phyloP scores from a whole-genome alignment of 495 filamentous ascomycete species.

The Acidiella bohemica region DNA sequence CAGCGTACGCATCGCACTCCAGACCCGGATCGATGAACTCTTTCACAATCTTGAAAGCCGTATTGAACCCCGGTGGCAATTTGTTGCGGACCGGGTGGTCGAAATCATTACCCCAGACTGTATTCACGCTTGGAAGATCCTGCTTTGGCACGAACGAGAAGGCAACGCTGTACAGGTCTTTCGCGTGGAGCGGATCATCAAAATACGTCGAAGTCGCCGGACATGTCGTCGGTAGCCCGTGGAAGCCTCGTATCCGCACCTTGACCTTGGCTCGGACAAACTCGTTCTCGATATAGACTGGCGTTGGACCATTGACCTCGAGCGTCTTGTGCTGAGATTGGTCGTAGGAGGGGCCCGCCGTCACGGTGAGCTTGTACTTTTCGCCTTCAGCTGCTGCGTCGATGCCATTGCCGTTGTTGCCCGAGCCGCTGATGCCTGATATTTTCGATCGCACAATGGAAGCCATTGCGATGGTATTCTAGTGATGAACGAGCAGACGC shows the following conservation, averaged over 20 bases:
- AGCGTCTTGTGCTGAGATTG: slow-evolving; percentile 49
- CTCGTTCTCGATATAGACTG: slow-evolving; percentile 45
- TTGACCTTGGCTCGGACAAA: slow-evolving; percentile 46
- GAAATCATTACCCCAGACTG: slow-evolving; percentile 88
- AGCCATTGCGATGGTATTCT: neutral
- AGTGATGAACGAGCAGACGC: too few species aligned
- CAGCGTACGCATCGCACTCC: slow-evolving; percentile 72
- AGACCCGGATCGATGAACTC: slow-evolving; percentile 78
- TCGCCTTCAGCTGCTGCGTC: slow-evolving; percentile 6
- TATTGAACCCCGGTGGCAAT: slow-evolving; percentile 68
- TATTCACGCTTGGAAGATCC: slow-evolving; percentile 50
- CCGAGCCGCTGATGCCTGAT: neutral
- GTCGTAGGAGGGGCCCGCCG: slow-evolving; percentile 64
- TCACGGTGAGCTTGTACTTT: slow-evolving; percentile 57
- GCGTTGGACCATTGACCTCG: slow-evolving; percentile 51
- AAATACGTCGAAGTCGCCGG: slow-evolving; percentile 57
- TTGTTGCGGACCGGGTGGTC: slow-evolving; percentile 71
- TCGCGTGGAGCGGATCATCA: slow-evolving; percentile 46
- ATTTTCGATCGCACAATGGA: slow-evolving; percentile 6
- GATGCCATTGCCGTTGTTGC: neutral
- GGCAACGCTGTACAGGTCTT: slow-evolving; percentile 69
- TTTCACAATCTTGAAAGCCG: slow-evolving; percentile 70
- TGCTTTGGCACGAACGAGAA: slow-evolving; percentile 58
- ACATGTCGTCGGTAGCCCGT: slow-evolving; percentile 26
- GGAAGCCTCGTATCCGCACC: slow-evolving; percentile 53